Base-by-base conservation (phyloP, 2,329 filamentous ascomycete species). In the Colletotrichum tropicale region DNA sequence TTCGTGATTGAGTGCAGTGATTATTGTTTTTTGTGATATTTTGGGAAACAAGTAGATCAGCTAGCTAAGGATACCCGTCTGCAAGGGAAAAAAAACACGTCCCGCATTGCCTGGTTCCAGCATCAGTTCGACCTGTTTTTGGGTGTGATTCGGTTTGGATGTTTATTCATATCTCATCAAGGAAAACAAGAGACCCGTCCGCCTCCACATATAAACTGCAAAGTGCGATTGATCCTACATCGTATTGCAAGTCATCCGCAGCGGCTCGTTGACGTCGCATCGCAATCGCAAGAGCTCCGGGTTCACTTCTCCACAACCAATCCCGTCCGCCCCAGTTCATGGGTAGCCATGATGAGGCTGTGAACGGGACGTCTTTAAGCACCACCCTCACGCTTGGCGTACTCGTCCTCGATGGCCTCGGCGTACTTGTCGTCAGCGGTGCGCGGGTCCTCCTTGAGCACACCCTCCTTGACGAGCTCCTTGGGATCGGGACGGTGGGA, bases 401-500 rank as follows among this genome's bases (percentile, higher is more conserved):
- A 92, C 81, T 92, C 91, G 2, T 92, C 90, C 83, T 92, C 90
- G 48, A 93, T 92, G 21, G 89, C 90, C 83, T 92, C 91, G 75
- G 88, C 86, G 78, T 92, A 92, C 79, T 88, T 88, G 78, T 90
- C 87, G 32, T 90, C 88, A 5, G 89, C 83, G n/a, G 87, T 87
- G 72, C 91, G 89, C 3, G 91, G 91, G 79, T 94, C 92, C 78
- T 93, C 91, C 74, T 91, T 92, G 78, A 98, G 86, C 71, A 98
- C 95, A 7, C 96, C 96, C 79, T 94, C 92, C 81, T 94, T 92
- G 74, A 98, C 89, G 77, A 98, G 87, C 66, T 94, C 90, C 78
- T 96, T 94, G 13, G 94, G 94, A 43, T 91, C 89, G 2, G 96
- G 96, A 24, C 96, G 91, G 80, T 93, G 90, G 81, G 94, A 91